Conservation (phyloP, 2,329 filamentous ascomycete species). For the Cytospora leucostoma region DNA sequence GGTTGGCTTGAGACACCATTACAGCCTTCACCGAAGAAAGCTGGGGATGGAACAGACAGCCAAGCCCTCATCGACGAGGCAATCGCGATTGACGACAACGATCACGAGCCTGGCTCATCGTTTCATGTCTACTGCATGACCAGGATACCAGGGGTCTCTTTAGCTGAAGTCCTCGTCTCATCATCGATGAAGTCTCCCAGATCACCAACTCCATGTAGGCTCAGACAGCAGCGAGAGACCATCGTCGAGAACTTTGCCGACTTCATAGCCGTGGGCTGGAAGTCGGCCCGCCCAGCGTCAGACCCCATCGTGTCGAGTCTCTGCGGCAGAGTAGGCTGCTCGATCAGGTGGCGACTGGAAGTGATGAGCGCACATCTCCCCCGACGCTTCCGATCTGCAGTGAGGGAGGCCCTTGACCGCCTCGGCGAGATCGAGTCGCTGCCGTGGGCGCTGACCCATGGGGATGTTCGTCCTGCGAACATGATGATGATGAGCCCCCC, state of each 20-base stretch:
- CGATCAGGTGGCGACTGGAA: slow-evolving; percentile 43
- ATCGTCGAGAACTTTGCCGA: slow-evolving; percentile 46
- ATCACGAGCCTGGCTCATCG: background rate
- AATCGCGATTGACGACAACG: slow-evolving; percentile 22
- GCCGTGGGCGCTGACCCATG: slow-evolving; percentile 61
- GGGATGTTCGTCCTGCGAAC: slow-evolving; percentile 60
- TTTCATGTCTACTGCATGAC: slow-evolving; percentile 47
- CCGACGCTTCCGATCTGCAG: slow-evolving; percentile 36
- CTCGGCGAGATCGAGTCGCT: slow-evolving; percentile 43
- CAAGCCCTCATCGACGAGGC: slow-evolving; percentile 27
- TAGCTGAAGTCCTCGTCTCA: slow-evolving; percentile 37
- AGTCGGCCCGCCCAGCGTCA: slow-evolving; percentile 28
- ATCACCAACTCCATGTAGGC: background rate
- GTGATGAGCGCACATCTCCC: slow-evolving; percentile 42
- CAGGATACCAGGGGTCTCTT: slow-evolving; percentile 44
- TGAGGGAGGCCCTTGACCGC: slow-evolving; percentile 32
- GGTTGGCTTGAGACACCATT: slow-evolving; percentile 36
- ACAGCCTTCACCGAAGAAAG: background rate
- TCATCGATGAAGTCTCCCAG: background rate
- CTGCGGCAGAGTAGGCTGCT: slow-evolving; percentile 43
- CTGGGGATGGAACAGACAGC: background rate
- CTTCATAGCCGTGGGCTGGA: slow-evolving; percentile 44
- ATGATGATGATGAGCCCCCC: slow-evolving; percentile 53
- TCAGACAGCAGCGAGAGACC: slow-evolving; percentile 30
- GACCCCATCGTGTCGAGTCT: slow-evolving; percentile 6